A percentile compares a stretch with the other conserved stretches of the same genome.
phyloP scores from a whole-genome alignment of 169 alveolate genomes.

The Plasmodium adleri region DNA sequence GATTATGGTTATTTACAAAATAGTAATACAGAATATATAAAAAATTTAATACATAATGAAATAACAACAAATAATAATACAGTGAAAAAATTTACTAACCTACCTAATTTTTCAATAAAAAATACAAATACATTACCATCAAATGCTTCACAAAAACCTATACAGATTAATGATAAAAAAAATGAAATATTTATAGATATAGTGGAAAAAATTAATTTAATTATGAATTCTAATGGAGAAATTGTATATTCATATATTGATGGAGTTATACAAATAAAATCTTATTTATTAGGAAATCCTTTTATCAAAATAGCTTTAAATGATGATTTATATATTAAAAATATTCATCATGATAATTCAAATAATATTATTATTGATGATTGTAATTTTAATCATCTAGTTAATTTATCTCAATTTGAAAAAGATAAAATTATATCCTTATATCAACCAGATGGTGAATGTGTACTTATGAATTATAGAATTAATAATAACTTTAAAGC shows the following conservation, averaged over 20 bases:
- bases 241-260: slow-evolving; percentile 92
- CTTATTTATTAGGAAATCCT: slow-evolving; percentile 92
- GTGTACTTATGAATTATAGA: slow-evolving; percentile 95
- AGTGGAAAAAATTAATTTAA: slow-evolving; percentile 83
- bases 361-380: slow-evolving; percentile 84
- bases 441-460: slow-evolving; percentile 98
- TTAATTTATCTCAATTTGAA: slow-evolving; percentile 89
- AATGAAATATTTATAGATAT: slow-evolving; percentile 83
- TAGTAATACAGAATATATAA: slow-evolving; percentile 94
- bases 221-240: slow-evolving; percentile 92
- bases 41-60: slow-evolving; percentile 83
- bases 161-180: slow-evolving; percentile 61
- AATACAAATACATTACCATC: slow-evolving; percentile 85
- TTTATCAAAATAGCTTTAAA: slow-evolving; percentile 90
- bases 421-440: slow-evolving; percentile 89
- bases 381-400: slow-evolving; percentile 93
- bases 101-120: slow-evolving; percentile 30
- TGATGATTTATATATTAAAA: slow-evolving; percentile 84
- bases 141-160: slow-evolving; percentile 88
- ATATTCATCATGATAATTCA: slow-evolving; percentile 48
- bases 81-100: slow-evolving; percentile 13
- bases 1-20: slow-evolving; percentile 97
- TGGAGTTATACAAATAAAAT: slow-evolving; percentile 94
- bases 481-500: slow-evolving; percentile 85
- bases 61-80: slow-evolving; percentile 4